Conservation (phyloP, 208 protist species). For the Wallacemonas collosoma region DNA sequence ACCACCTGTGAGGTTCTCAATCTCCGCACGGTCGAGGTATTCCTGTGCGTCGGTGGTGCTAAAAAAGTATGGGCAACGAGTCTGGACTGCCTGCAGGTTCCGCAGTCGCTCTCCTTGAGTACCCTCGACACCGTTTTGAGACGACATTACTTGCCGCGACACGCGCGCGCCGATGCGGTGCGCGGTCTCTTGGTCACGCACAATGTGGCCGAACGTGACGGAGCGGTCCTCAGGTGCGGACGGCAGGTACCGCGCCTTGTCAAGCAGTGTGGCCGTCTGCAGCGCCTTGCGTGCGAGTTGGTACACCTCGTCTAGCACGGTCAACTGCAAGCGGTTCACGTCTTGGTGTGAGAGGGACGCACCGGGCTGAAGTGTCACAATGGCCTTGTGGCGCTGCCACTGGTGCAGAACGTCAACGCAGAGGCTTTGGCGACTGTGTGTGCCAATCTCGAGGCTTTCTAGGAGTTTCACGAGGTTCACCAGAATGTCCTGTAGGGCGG, state of each 20-base stretch:
- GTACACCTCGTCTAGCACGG: constrained; percentile 41
- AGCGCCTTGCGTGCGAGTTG: constrained; percentile 51
- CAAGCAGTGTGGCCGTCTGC: constrained; percentile 66
- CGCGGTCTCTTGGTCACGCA: constrained; percentile 67
- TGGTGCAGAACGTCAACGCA: constrained; percentile 40
- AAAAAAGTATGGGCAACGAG: constrained; percentile 86
- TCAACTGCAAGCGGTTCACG: constrained; percentile 51
- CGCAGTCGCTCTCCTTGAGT: constrained; percentile 38
- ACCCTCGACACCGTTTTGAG: constrained; percentile 46
- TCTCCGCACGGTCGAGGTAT: constrained; percentile 63
- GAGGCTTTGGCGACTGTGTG: constrained; percentile 24
- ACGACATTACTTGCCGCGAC: constrained; percentile 50
- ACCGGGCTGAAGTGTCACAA: constrained; percentile 34
- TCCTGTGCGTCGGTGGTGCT: constrained; percentile 61
- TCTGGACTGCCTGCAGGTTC: constrained; percentile 59
- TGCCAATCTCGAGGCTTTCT: constrained; percentile 34
- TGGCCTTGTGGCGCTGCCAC: constrained; percentile 49
- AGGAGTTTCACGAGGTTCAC: constrained; percentile 28
- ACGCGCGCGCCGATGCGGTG: constrained; percentile 68
- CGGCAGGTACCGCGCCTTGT: constrained; percentile 51
- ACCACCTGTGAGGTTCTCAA: constrained; percentile 56
- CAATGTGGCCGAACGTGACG: constrained; percentile 75
- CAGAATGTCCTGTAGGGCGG: constrained; percentile 30
- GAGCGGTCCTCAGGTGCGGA: constrained; percentile 47
- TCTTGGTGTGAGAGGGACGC: constrained; percentile 38